Conservation (phyloP, 2,329 filamentous ascomycete genomes). For the Pseudogymnoascus sp. region DNA sequence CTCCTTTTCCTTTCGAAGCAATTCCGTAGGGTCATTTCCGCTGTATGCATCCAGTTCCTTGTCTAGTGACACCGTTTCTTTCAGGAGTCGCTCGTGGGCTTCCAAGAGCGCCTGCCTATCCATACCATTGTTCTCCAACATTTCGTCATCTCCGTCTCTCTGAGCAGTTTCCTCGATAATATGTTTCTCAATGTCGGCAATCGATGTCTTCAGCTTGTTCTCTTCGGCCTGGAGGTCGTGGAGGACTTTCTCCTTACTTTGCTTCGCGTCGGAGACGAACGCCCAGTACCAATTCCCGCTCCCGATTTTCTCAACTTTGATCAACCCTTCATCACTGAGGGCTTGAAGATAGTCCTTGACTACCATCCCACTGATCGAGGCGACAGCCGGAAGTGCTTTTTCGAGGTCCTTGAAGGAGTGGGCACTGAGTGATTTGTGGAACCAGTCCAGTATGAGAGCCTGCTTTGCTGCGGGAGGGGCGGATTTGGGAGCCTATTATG, state of each 20-base stretch:
- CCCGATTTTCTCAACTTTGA: conserved; percentile 63
- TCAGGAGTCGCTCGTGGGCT: conserved; percentile 21
- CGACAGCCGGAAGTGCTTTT: conserved; percentile 53
- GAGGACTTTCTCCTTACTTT: conserved; percentile 38
- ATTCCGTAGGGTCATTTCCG: conserved; percentile 27
- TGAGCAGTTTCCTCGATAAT: conserved; percentile 31
- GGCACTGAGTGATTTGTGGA: conserved; percentile 52
- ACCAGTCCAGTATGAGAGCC: conserved; percentile 49
- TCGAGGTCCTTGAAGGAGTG: conserved; percentile 63
- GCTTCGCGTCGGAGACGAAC: conserved; percentile 48
- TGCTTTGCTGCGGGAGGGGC: conserved; percentile 52
- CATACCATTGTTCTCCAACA: conserved; percentile 23
- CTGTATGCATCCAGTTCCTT: conserved; percentile 27
- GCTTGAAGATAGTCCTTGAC: conserved; percentile 60
- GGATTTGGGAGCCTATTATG: conserved; percentile 41
- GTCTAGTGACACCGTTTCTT: conserved; percentile 26
- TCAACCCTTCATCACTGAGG: conserved; percentile 52
- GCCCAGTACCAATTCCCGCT: conserved; percentile 68
- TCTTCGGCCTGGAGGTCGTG: conserved; percentile 33
- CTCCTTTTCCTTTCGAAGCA: conserved; percentile 25
- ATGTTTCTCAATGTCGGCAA: conserved; percentile 30
- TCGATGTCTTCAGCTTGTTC: conserved; percentile 24
- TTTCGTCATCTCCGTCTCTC: conserved; percentile 29
- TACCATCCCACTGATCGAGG: conserved; percentile 58
- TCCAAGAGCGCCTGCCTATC: conserved; percentile 24